Base-by-base conservation (phyloP, 2,329 filamentous ascomycete genomes). In the Sclerotiophoma versabilis region DNA sequence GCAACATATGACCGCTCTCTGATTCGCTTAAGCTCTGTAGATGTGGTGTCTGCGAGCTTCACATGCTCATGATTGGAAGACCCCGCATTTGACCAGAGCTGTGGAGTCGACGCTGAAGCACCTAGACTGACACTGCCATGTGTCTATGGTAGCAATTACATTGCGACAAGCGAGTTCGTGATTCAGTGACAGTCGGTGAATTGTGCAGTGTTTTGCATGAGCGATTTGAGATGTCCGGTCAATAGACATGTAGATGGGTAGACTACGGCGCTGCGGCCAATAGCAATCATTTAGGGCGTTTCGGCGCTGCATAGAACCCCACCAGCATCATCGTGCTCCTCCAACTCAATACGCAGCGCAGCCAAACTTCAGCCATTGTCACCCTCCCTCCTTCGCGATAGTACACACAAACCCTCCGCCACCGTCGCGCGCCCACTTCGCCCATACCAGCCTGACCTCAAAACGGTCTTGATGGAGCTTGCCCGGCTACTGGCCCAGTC, bases 401-500 rank as follows among this genome's bases (percentile, higher is more conserved):
- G 38, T 48, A 41, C 46, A 30, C n/a, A 33, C 33, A 37, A 9
- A 38, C 43, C 22, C 52, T 50, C 54, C 12, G 42, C 46, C 42
- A 49, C 45, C 48, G 41, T 59, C 47, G 58, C 60, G 41, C 47
- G 55, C 19, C 19, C 22, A 32, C 33, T 27, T 55, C 57, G 27
- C 38, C 50, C 54, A 56, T 36, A 53, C 54, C 65, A 50, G 59
- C 62, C 51, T 54, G 56, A 64, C 58, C 55, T 62, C 51, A 64
- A 51, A 47, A 57, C 69, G 64, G 69, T 59, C 78, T 81, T 82
- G 75, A 84, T 84, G 81, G 81, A 82, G 78, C 77, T 79, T 77
- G 76, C 71, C 74, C 76, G 79, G 78, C 75, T 76, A 73, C 76
- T 78, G 77, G 76, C 76, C 76, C 77, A 79, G 81, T 82, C 80